phyloP scores from a whole-genome alignment of 2,329 filamentous ascomycete genomes.

The Ascochyta fabae region DNA sequence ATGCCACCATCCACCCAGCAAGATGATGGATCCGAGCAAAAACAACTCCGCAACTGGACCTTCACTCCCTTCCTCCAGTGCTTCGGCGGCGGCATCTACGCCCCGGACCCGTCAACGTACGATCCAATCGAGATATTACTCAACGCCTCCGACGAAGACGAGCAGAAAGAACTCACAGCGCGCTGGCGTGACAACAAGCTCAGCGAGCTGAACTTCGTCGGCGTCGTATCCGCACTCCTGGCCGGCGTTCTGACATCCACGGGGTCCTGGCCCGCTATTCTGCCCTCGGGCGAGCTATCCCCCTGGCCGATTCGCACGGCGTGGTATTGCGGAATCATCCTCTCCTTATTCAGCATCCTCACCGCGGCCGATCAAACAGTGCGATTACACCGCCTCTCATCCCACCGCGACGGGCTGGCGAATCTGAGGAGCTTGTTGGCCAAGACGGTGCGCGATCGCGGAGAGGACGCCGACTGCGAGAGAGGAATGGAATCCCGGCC shows the following conservation, averaged over 20 bases:
- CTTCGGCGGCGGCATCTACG: too few relatives aligned
- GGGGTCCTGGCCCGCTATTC: conserved; percentile 52
- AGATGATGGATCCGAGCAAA: not conserved
- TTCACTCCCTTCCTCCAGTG: not conserved
- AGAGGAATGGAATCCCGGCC: too few relatives aligned
- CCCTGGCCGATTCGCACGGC: conserved; percentile 52
- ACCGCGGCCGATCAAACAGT: conserved; percentile 53
- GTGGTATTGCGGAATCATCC: conserved; percentile 55
- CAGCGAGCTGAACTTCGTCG: too few relatives aligned
- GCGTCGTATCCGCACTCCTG: conserved; percentile 12
- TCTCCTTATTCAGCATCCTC: conserved; percentile 59
- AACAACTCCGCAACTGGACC: not conserved
- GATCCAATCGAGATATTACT: too few relatives aligned
- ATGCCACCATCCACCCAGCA: not conserved
- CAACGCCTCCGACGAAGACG: too few relatives aligned
- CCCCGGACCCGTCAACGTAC: too few relatives aligned
- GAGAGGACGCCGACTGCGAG: not conserved
- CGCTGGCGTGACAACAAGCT: too few relatives aligned
- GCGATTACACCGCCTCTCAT: conserved; percentile 51
- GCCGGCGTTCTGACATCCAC: conserved; percentile 52
- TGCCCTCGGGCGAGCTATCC: conserved; percentile 44
- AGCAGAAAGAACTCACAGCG: too few relatives aligned
- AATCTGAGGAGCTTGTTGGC: conserved; percentile 46
- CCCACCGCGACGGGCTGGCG: conserved; percentile 47
- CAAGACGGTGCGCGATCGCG: conserved; percentile 24